phyloP scores from a whole-genome alignment of 371 early-diverging fungal species.

The Mucor lusitanicus region DNA sequence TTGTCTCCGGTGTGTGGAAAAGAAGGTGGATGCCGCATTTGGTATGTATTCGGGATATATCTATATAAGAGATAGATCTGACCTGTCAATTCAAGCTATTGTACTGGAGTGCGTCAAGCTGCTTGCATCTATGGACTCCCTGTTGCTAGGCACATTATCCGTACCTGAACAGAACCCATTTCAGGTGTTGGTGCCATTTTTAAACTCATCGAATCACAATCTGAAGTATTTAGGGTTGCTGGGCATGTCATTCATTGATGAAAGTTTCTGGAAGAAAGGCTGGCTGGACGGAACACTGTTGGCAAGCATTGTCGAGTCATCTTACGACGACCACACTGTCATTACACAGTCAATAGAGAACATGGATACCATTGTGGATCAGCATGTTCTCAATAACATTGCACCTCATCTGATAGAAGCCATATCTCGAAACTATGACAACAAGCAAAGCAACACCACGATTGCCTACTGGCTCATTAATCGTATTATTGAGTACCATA shows the following conservation, averaged over 20 bases:
- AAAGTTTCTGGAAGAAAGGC: constrained; percentile 33
- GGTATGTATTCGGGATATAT: constrained; percentile 26
- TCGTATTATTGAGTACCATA: constrained; percentile 15
- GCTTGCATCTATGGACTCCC: constrained; percentile 27
- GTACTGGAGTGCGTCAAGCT: constrained; percentile 43
- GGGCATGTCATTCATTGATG: constrained; percentile 25
- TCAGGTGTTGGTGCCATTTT: constrained; percentile 27
- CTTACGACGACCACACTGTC: constrained; percentile 28
- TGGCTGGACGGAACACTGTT: constrained; percentile 33
- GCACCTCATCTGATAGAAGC: constrained; percentile 14
- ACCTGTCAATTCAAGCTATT: constrained; percentile 29
- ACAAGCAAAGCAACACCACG: neutral
- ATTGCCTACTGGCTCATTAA: constrained; percentile 31
- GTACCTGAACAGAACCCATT: constrained; percentile 25
- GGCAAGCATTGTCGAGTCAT: constrained; percentile 3
- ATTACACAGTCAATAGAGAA: constrained; percentile 25
- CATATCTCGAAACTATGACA: constrained; percentile 5
- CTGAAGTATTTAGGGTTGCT: constrained; percentile 49
- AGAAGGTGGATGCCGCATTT: constrained; percentile 53
- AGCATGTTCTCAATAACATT: constrained; percentile 4
- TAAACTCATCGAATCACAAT: constrained; percentile 42
- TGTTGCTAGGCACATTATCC: constrained; percentile 15
- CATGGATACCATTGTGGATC: constrained; percentile 22
- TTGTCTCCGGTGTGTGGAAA: constrained; percentile 32
- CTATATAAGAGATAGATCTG: neutral